These are phyloP conservation scores for Ananas comosus DNA, from an alignment of 176 grass and related monocot species.

Conservation along the genomic window DNA sequence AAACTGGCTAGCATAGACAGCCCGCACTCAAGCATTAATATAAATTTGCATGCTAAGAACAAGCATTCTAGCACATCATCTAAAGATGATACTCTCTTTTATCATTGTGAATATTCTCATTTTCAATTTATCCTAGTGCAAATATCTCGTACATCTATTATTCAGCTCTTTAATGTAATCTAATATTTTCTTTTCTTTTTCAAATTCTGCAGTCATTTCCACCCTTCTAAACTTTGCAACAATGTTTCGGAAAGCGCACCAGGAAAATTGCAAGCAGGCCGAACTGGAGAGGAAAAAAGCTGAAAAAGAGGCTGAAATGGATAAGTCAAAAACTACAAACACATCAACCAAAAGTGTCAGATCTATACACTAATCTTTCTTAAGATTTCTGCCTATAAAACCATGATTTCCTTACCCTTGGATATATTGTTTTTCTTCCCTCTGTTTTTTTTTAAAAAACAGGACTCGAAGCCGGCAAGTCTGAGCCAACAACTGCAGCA, in stretches of 20 bases:
- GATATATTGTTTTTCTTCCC: not conserved
- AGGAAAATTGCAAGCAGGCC: slow-evolving; percentile 88
- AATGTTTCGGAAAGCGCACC: slow-evolving; percentile 80
- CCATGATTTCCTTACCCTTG: not conserved
- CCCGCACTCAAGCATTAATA: too few species aligned
- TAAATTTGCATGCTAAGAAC: too few species aligned
- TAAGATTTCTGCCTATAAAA: slow-evolving; percentile 2
- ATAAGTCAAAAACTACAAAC: slow-evolving; percentile 45
- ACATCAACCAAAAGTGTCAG: slow-evolving; percentile 39
- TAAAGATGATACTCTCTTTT: too few species aligned
- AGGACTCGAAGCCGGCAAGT: slow-evolving; percentile 52
- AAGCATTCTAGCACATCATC: too few species aligned
- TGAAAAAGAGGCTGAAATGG: slow-evolving; percentile 68
- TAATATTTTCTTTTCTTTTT: not conserved
- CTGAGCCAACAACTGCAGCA: slow-evolving; percentile 54
- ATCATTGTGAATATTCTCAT: not conserved
- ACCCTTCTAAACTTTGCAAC: slow-evolving; percentile 77
- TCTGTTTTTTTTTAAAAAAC: not conserved
- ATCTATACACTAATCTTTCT: not conserved
- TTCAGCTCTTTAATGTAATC: not conserved
- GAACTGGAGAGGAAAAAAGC: slow-evolving; percentile 94
- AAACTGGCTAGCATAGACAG: not conserved
- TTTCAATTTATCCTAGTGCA: not conserved
- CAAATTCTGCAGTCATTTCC: slow-evolving; percentile 56
- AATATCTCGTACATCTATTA: not conserved